Conservation (phyloP, 805 yeast species). For the Pichia exigua region DNA sequence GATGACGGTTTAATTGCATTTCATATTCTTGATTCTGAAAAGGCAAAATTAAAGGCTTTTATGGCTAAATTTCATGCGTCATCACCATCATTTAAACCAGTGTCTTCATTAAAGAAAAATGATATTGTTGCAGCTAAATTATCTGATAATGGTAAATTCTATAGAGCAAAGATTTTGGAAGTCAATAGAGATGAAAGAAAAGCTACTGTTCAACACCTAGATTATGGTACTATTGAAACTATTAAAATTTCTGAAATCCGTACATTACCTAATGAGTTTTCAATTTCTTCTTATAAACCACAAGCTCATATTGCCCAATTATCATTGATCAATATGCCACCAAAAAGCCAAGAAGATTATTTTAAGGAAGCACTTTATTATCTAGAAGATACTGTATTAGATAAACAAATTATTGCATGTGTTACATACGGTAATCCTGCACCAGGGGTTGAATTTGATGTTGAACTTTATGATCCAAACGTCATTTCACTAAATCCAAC, state of each 20-base stretch:
- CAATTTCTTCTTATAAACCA: constrained; percentile 32
- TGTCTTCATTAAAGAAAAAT: constrained; percentile 36
- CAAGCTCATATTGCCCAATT: constrained; percentile 51
- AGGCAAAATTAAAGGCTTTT: constrained; percentile 34
- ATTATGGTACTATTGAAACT: constrained; percentile 48
- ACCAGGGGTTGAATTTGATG: constrained; percentile 39
- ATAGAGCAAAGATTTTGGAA: constrained; percentile 47
- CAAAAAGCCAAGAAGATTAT: constrained; percentile 46
- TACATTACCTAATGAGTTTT: constrained; percentile 45
- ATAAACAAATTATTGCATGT: constrained; percentile 46
- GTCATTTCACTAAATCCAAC: constrained; percentile 44
- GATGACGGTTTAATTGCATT: constrained; percentile 37
- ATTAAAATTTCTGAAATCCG: constrained; percentile 40
- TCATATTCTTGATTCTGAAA: constrained; percentile 35
- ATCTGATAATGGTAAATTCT: constrained; percentile 44
- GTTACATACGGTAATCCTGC: constrained; percentile 35
- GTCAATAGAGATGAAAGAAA: constrained; percentile 36
- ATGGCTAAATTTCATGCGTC: constrained; percentile 39
- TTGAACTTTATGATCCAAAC: constrained; percentile 49
- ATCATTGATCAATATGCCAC: constrained; percentile 50
- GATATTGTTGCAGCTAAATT: constrained; percentile 51
- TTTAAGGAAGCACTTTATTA: constrained; percentile 44
- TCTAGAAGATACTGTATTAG: constrained; percentile 46
- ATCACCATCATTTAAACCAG: constrained; percentile 28
- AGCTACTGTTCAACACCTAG: constrained; percentile 50